Evolutionary conservation across 306 rosid genomes (phyloP).

Genomic region (Geum urbanum): DNA sequence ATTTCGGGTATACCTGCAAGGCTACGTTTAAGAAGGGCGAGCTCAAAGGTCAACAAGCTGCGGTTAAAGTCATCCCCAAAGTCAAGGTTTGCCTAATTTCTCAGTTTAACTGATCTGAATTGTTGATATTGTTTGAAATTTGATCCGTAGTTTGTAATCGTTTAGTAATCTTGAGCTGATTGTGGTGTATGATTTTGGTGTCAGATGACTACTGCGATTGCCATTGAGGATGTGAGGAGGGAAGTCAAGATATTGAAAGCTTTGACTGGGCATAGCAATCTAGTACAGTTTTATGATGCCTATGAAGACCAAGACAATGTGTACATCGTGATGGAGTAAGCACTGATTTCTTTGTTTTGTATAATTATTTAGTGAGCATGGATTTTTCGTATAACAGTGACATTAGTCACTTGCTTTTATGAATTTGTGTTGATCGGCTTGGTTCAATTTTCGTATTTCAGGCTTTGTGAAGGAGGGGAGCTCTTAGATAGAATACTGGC

Average conservation of each 20-base stretch:
- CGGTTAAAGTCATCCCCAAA: constrained; percentile 91
- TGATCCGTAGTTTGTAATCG: constrained; percentile 5
- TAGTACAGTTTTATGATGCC: constrained; percentile 70
- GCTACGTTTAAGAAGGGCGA: constrained; percentile 72
- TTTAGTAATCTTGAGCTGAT: constrained; percentile 3
- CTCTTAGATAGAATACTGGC: constrained; percentile 88
- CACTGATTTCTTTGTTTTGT: constrained; percentile 19
- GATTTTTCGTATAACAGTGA: not conserved
- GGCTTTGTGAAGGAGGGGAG: constrained; percentile 96
- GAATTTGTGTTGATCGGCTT: not conserved
- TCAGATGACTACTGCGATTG: constrained; percentile 94
- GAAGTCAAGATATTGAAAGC: constrained; percentile 92
- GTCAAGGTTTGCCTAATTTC: constrained; percentile 49
- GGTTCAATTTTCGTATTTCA: constrained; percentile 24
- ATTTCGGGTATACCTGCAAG: constrained; percentile 77
- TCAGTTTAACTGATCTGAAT: not conserved
- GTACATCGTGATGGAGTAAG: constrained; percentile 95
- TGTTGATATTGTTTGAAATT: not conserved
- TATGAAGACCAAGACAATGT: constrained; percentile 83
- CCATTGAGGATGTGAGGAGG: constrained; percentile 94
- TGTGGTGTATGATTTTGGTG: constrained; percentile 25
- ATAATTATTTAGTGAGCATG: constrained; percentile 9
- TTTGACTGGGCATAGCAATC: constrained; percentile 74
- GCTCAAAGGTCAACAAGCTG: constrained; percentile 62
- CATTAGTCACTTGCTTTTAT: not conserved